Percentiles rank a stretch among this genome's conserved stretches.
Conservation (phyloP, 2,329 filamentous ascomycete species). For the Microascus cirrosus region DNA sequence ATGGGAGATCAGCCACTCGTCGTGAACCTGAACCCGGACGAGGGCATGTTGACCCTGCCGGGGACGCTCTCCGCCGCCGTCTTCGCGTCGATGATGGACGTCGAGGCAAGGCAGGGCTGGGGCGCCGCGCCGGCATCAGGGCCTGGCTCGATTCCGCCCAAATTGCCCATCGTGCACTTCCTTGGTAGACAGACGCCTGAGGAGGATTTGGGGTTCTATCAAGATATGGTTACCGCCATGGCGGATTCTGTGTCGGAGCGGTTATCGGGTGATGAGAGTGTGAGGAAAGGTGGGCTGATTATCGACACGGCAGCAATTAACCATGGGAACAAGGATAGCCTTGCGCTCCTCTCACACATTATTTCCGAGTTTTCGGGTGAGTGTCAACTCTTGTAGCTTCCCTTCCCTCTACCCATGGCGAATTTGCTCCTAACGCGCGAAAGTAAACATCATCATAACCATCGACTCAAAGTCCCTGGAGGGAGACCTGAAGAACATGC, state of each 20-base stretch:
- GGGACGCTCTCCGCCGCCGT: slow-evolving; percentile 80
- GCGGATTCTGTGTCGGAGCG: slow-evolving; percentile 69
- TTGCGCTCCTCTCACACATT: slow-evolving; percentile 74
- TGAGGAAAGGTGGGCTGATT: slow-evolving; percentile 66
- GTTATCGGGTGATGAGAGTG: slow-evolving; percentile 62
- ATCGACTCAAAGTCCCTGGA: slow-evolving; percentile 69
- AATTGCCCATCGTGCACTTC: slow-evolving; percentile 83
- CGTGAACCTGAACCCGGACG: slow-evolving; percentile 73
- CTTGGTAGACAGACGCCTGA: slow-evolving; percentile 66
- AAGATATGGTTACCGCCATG: slow-evolving; percentile 61
- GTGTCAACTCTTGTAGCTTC: slow-evolving; percentile 1
- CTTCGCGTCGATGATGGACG: slow-evolving; percentile 77
- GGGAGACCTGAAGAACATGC: slow-evolving; percentile 61
- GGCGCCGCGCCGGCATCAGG: slow-evolving; percentile 85
- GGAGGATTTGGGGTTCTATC: slow-evolving; percentile 63
- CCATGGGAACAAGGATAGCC: slow-evolving; percentile 51
- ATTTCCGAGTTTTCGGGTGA: slow-evolving; percentile 41
- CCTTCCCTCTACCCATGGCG: not conserved
- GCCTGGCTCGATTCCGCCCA: slow-evolving; percentile 78
- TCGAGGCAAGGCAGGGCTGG: slow-evolving; percentile 70
- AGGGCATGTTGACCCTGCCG: slow-evolving; percentile 67
- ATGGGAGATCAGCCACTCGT: slow-evolving; percentile 65
- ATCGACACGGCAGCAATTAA: slow-evolving; percentile 72
- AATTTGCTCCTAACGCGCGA: not conserved
- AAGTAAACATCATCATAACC: slow-evolving; percentile 72